Conservation (phyloP, 1,139 yeast species). For the Debaryomyces sp. region DNA sequence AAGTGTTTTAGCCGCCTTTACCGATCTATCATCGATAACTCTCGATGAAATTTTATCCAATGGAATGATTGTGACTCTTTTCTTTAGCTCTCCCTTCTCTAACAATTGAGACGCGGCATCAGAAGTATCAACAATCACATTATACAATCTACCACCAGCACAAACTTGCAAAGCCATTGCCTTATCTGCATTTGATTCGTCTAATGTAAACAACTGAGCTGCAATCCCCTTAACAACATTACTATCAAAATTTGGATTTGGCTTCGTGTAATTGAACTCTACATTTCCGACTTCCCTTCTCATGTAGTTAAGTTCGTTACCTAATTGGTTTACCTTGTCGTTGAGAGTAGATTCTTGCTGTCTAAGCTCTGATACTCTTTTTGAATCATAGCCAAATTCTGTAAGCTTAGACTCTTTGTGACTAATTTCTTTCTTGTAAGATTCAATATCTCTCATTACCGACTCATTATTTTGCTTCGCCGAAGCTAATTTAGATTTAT, state of each 20-base stretch:
- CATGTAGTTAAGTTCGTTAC: conserved; percentile 55
- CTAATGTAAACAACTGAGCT: conserved; percentile 77
- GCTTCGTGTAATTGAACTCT: conserved; percentile 74
- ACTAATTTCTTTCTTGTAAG: conserved; percentile 41
- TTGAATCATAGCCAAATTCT: conserved; percentile 63
- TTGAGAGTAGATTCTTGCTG: conserved; percentile 37
- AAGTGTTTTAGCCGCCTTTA: conserved; percentile 62
- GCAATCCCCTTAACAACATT: conserved; percentile 82
- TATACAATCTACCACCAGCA: conserved; percentile 90
- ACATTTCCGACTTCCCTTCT: conserved; percentile 70
- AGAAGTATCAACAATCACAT: conserved; percentile 89
- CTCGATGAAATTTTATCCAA: conserved; percentile 78
- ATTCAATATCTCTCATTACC: conserved; percentile 45
- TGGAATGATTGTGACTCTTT: conserved; percentile 91
- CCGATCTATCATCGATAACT: conserved; percentile 43
- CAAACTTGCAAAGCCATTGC: conserved; percentile 90
- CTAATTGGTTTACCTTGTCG: conserved; percentile 35
- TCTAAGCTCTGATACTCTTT: conserved; percentile 48
- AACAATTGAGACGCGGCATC: conserved; percentile 79
- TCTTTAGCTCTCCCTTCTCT: conserved; percentile 74
- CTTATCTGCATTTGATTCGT: conserved; percentile 57
- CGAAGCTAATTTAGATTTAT: conserved; percentile 51
- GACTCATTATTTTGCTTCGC: conserved; percentile 58
- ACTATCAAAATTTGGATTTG: conserved; percentile 62
- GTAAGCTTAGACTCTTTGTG: conserved; percentile 48